A percentile compares a stretch with the other conserved stretches of the same genome.
Evolutionary conservation across 139 green algal genomes (phyloP).

Genomic region (Nannochloris sp.): DNA sequence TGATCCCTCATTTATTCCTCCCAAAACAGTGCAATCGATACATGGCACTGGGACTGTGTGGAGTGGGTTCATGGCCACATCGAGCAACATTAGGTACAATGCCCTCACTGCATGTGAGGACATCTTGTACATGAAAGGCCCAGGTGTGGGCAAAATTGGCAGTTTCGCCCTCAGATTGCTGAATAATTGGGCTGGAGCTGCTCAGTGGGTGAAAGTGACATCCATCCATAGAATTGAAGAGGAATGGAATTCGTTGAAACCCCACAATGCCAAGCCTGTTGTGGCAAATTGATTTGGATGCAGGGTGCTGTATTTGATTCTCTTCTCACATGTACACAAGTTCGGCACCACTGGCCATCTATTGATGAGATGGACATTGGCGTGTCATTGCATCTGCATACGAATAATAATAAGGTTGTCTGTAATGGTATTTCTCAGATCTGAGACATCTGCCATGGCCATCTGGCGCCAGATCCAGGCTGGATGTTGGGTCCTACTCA

Average conservation of each 20-base stretch:
- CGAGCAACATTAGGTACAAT: constrained; percentile 24
- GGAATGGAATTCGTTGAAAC: background rate
- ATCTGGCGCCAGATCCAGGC: too few relatives aligned
- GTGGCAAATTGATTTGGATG: background rate
- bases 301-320: background rate
- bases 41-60: constrained; percentile 14
- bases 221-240: constrained; percentile 4
- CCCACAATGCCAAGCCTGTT: background rate
- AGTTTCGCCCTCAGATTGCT: constrained; percentile 12
- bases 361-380: too few relatives aligned
- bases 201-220: constrained; percentile 7
- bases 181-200: constrained; percentile 25
- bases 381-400: too few relatives aligned
- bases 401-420: too few relatives aligned
- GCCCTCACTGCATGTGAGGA: constrained; percentile 14
- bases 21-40: constrained; percentile 11
- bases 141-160: background rate
- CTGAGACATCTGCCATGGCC: too few relatives aligned
- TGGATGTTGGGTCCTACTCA: too few relatives aligned
- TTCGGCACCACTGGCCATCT: too few relatives aligned
- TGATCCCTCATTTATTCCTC: constrained; percentile 13
- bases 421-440: too few relatives aligned
- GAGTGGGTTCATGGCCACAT: constrained; percentile 19
- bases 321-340: too few relatives aligned
- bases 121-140: background rate